Evolutionary conservation across 2,329 filamentous ascomycete genomes (phyloP).

Genomic region (Penicillium sp.): DNA sequence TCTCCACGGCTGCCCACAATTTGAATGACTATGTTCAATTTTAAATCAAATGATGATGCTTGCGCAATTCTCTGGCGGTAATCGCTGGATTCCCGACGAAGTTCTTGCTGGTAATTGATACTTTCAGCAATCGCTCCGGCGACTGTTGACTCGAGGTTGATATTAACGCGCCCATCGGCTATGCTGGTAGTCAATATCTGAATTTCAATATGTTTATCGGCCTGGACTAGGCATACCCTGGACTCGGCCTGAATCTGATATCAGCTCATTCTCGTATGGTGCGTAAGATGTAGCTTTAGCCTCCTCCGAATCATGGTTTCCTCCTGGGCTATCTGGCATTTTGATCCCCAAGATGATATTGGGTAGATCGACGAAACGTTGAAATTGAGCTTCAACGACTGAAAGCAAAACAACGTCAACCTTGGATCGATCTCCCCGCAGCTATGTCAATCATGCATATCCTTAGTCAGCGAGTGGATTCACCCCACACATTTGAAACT

Average conservation of each 20-base stretch:
- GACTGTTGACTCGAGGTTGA: slow-evolving; percentile 25
- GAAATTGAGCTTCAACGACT: neutral
- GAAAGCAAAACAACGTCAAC: neutral
- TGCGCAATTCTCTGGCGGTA: neutral
- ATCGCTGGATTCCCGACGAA: slow-evolving; percentile 20
- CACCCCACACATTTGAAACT: neutral
- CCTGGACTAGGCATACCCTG: slow-evolving; percentile 5
- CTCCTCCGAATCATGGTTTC: neutral
- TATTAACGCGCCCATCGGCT: slow-evolving; percentile 24
- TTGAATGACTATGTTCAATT: slow-evolving; percentile 57
- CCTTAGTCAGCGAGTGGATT: neutral
- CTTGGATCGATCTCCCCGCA: slow-evolving; percentile 1
- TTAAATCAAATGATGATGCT: slow-evolving; percentile 12
- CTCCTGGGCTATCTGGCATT: neutral
- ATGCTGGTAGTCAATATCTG: neutral
- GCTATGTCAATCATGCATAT: slow-evolving; percentile 1
- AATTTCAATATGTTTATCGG: neutral
- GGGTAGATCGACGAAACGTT: neutral
- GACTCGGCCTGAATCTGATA: slow-evolving; percentile 13
- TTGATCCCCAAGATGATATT: neutral
- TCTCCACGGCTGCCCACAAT: slow-evolving; percentile 59
- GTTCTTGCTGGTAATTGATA: slow-evolving; percentile 19
- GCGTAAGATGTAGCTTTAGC: neutral
- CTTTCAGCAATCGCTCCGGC: slow-evolving; percentile 24
- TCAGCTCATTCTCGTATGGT: slow-evolving; percentile 4